phyloP scores from a whole-genome alignment of 768 basidiomycete genomes.

The Russula griseocarnosa region DNA sequence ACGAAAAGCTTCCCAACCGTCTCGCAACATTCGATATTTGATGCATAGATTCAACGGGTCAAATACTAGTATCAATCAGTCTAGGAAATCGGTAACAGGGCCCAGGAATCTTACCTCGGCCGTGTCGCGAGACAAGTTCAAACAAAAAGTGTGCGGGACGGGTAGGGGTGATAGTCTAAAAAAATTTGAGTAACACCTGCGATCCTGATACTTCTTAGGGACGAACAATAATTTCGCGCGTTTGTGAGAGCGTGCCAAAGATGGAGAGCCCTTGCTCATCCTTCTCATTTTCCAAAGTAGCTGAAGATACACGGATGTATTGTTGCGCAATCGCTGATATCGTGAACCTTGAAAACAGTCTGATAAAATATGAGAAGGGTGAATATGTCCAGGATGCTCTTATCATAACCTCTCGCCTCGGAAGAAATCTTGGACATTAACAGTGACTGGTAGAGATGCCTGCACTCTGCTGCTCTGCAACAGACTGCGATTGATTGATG shows the following conservation, averaged over 20 bases:
- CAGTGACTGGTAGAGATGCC: slow-evolving; percentile 76
- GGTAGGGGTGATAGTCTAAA: slow-evolving; percentile 68
- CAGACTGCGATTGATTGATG: slow-evolving; percentile 50
- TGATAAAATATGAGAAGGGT: slow-evolving; percentile 34
- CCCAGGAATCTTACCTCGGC: slow-evolving; percentile 47
- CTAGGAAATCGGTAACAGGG: slow-evolving; percentile 3
- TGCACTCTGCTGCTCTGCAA: slow-evolving; percentile 53
- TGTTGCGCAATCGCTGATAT: slow-evolving; percentile 78
- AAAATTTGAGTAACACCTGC: slow-evolving; percentile 12
- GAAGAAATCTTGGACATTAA: slow-evolving; percentile 97
- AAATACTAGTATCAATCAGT: slow-evolving; percentile 42
- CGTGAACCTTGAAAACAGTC: slow-evolving; percentile 87
- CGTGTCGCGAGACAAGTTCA: slow-evolving; percentile 59
- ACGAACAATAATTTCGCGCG: slow-evolving; percentile 49
- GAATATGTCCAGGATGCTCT: not conserved
- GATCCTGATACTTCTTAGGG: not conserved
- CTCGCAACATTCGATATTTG: slow-evolving; percentile 72
- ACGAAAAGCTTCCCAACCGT: slow-evolving; percentile 50
- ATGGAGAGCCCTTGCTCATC: slow-evolving; percentile 52
- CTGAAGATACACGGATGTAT: slow-evolving; percentile 69
- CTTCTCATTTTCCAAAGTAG: slow-evolving; percentile 47
- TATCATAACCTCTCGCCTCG: slow-evolving; percentile 65
- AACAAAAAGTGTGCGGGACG: slow-evolving; percentile 80
- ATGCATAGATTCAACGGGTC: slow-evolving; percentile 63
- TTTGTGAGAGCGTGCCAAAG: slow-evolving; percentile 43